Evolutionary conservation across 345 rosid genomes (phyloP), one percentile per base, ranked within the genome.

Genomic region (Clausena lansium): DNA sequence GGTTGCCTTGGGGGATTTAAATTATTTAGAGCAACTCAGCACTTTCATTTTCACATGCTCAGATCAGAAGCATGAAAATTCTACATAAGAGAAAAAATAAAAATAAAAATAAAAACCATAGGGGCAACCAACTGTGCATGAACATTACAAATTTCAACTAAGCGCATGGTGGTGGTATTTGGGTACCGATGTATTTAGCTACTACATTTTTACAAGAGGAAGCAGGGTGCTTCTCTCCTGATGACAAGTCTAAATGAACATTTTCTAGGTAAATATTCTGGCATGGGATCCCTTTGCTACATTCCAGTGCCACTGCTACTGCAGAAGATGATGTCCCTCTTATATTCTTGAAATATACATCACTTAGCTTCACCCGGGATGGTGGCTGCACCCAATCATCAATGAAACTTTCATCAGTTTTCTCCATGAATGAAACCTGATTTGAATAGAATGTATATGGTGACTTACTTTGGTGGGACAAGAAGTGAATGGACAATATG

Each of bases 131-230:
- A 61, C 0, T 5, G 32, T 28, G 3, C 65, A 13, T 61, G 14
- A 60, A 60, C 19, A 60, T 11, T 66, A 36, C 28, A 24, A 5
- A 1, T 67, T 41, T 39, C 71, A 14, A 50, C 32, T 80, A 80
- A 25, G 72, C 68, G 76, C 92, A 88, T 11, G 92, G 91, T 45
- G 89, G 89, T 64, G 89, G 89, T 62, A 89, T 81, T 72, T 85
- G 90, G 63, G 87, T 85, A 55, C 94, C 91, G 75, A 82, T 78
- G 78, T 87, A 86, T 71, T 83, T 84, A 75, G 86, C 91, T 74
- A 76, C 85, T 25, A 87, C 91, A 78, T 88, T 83, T 78, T 81
- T 77, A 76, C 92, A 89, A 28, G 91, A 83, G 4, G 90, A 84
- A 78, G 85, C 84, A 20, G 76, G 83, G 59, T 59, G 80, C 76